Base-by-base conservation (phyloP, 1,139 yeast species). In the Nakaseomyces nivariensis region DNA sequence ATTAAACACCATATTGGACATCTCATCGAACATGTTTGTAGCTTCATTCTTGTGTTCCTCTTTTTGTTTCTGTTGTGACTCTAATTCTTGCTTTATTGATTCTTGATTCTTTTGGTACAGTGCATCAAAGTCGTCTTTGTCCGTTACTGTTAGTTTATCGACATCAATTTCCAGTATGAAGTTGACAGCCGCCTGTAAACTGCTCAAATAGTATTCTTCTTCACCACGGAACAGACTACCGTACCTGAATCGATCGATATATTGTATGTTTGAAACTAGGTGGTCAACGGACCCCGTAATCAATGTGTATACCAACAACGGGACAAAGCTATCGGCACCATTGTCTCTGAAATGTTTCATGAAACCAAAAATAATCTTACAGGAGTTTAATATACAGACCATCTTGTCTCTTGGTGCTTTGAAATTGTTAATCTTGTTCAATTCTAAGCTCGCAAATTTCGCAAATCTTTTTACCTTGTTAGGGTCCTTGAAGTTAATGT, bases 371-470 rank as follows among this genome's bases (percentile, higher is more conserved):
- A 94, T 83, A 13, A 92, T 90, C 66, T 92, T 92, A 64, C 97
- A 90, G 51, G 94, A 82, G 68, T 94, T 94, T 53, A 94, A 72
- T 7, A 92, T 74, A 64, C 98, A 92, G 45, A 92, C 88, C 54
- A 89, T 82, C 63, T 94, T 94, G 62, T 94, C 98, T 50, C 98
- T 74, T 9, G 98, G 98, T 0, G 97, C 94, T 59, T 95, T 77
- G 65, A 85, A 94, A 50, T 78, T 76, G 64, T 86, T 85, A 60
- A 92, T 81, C 60, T 88, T 89, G 55, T 75, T 72, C 47, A 94
- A 72, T 65, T 94, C 90, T 5, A 67, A 74, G 1, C 82, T 76
- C 0, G 97, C 95, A 52, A 85, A 74, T 37, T 77, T 77, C 47
- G 87, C 73, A 62, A 89, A 88, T 46, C 79, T 75, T 34, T 75